A percentile compares a stretch with the other conserved stretches of the same genome.
These are phyloP conservation scores for Trichoderma orchidacearum DNA, from an alignment of 495 filamentous ascomycete genomes.

Conservation along the genomic window DNA sequence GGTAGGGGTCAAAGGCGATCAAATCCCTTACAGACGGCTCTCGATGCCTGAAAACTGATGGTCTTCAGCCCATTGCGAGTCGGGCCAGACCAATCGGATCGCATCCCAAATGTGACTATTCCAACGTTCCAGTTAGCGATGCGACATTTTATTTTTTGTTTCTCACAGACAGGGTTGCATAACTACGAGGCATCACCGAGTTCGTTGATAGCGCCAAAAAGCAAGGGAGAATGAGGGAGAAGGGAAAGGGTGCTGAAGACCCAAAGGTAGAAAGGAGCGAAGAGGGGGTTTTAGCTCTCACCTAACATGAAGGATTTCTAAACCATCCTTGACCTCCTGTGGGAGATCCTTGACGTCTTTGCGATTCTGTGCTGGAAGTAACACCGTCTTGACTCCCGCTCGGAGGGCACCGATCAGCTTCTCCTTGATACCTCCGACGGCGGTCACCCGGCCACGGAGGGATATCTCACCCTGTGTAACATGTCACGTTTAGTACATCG, in stretches of 20 bases:
- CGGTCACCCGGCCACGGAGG: slow-evolving; percentile 71
- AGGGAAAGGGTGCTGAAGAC: not conserved
- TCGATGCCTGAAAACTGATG: slow-evolving; percentile 27
- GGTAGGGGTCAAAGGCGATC: not conserved
- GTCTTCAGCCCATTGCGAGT: slow-evolving; percentile 65
- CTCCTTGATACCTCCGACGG: slow-evolving; percentile 96
- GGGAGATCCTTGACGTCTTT: slow-evolving; percentile 93
- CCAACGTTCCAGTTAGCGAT: slow-evolving; percentile 11
- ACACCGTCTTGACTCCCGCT: slow-evolving; percentile 87
- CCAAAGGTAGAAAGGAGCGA: not conserved
- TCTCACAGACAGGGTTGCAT: not conserved
- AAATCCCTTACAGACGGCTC: slow-evolving; percentile 16
- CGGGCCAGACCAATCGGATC: slow-evolving; percentile 71
- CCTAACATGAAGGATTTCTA: slow-evolving; percentile 82
- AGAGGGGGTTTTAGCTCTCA: slow-evolving; percentile 39
- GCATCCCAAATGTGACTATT: slow-evolving; percentile 79
- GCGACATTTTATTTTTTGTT: not conserved
- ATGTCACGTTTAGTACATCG: slow-evolving; percentile 12
- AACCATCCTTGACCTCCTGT: slow-evolving; percentile 71
- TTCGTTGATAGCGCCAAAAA: not conserved
- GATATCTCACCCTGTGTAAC: slow-evolving; percentile 61
- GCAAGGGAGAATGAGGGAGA: slow-evolving; percentile 1
- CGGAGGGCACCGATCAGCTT: slow-evolving; percentile 91
- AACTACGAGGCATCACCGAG: not conserved
- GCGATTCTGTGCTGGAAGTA: slow-evolving; percentile 76